These are phyloP conservation scores for Strigomonas galati DNA, from an alignment of 208 protist species.

Conservation along the genomic window DNA sequence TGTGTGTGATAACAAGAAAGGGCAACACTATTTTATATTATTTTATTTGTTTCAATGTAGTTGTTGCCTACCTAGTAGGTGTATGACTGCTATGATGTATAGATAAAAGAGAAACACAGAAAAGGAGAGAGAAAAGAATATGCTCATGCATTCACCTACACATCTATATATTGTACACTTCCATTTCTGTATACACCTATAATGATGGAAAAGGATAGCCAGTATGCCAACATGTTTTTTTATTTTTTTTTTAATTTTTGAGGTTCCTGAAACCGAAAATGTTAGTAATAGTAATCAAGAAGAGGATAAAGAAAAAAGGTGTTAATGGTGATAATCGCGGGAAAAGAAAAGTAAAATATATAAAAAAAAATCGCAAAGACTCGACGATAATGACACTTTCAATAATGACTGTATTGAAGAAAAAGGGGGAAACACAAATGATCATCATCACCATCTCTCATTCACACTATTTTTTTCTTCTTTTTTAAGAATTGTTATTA, in stretches of 20 bases:
- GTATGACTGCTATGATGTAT: not conserved
- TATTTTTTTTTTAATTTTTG: slow-evolving; percentile 10
- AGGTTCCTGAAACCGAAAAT: not conserved
- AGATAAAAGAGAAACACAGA: no score
- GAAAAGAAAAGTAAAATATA: slow-evolving; percentile 5
- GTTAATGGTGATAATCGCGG: no score
- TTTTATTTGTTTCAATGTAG: not conserved
- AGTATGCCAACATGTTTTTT: not conserved
- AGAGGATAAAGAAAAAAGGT: no score
- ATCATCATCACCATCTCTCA: no score
- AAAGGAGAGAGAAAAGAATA: no score
- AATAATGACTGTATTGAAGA: slow-evolving; percentile 1
- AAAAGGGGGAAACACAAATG: no score
- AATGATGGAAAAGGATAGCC: not conserved
- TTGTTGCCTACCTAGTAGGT: not conserved
- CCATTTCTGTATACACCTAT: not conserved
- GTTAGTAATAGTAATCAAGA: slow-evolving; percentile 7
- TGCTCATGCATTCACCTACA: not conserved
- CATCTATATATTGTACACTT: not conserved
- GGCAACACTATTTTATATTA: not conserved
- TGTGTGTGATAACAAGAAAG: not conserved
- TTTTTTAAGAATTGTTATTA: no score
- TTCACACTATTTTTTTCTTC: slow-evolving; percentile 10
- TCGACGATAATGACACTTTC: not conserved
- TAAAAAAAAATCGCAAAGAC: slow-evolving; percentile 21